Evolutionary conservation across 1,139 yeast species (phyloP).

Genomic region (Suhomyces terraborum): DNA sequence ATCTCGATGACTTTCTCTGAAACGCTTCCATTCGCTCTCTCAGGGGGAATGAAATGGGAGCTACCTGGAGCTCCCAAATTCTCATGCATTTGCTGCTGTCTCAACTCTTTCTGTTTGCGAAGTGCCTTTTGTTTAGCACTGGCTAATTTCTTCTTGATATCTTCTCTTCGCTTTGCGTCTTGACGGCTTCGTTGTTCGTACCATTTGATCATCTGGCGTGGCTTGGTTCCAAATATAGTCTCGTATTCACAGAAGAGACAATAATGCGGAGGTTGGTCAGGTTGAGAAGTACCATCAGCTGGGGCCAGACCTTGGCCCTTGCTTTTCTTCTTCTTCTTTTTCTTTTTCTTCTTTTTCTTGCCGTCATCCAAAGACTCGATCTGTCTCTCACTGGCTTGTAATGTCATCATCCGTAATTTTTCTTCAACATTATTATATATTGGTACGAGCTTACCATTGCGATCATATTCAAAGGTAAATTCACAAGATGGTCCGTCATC

Average conservation of each 20-base stretch:
- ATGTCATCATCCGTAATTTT: constrained; percentile 35
- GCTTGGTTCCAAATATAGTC: constrained; percentile 55
- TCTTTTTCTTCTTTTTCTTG: constrained; percentile 29
- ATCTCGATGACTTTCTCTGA: neutral
- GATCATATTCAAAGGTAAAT: constrained; percentile 48
- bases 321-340: constrained; percentile 15
- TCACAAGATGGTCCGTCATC: constrained; percentile 35
- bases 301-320: neutral
- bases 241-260: constrained; percentile 67
- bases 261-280: constrained; percentile 17
- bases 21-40: too few relatives aligned
- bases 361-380: constrained; percentile 10
- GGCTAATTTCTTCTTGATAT: constrained; percentile 39
- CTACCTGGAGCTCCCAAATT: neutral
- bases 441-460: constrained; percentile 46
- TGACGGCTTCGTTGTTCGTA: constrained; percentile 39
- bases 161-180: constrained; percentile 38
- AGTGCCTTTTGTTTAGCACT: constrained; percentile 41
- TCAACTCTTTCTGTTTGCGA: constrained; percentile 31
- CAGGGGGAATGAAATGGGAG: neutral
- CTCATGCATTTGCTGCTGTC: constrained; percentile 25
- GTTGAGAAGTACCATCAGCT: neutral
- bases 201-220: constrained; percentile 50
- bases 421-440: constrained; percentile 45
- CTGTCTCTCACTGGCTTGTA: constrained; percentile 18